Base-by-base conservation (phyloP, 2,329 filamentous ascomycete genomes). In the Pseudonectria foliicola region DNA sequence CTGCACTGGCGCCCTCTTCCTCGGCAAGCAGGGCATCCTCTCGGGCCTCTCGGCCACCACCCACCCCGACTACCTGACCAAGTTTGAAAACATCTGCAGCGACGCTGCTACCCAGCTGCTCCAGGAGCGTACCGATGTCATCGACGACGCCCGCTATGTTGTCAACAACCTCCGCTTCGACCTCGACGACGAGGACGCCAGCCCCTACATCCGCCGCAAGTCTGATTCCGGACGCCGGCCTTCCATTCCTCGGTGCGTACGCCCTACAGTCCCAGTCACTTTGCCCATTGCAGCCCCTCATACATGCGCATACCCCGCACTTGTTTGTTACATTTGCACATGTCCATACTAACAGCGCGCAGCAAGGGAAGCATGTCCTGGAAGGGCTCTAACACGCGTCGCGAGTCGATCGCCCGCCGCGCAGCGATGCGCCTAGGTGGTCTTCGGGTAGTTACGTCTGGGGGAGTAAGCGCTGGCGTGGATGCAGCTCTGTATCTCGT, bases 121-220 rank as follows among this genome's bases (percentile, higher is more conserved):
- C 47, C 74, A 77, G 37, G 82, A 88, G 66, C 80, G 84, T 55
- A 87, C 84, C 51, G 85, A 92, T 54, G 82, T 92, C 44, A 74
- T 90, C 54, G 85, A 92, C 55, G 81, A 85, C 45, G 72, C 73
- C 54, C 75, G 85, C 54, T 93, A 92, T 57, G 85, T 93, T 13
- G 86, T 93, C 59, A 93, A 93, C 71, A 92, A 93, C 64, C 80
- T 88, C 40, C 82, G 86, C 49, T 93, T 90, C 60, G 85, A 92
- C 51, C 69, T 92, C 48, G 82, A 82, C 41, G 78, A 89, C 54
- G 77, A 84, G 54, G 83, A 89, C 43, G 81, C 88, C 61, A 90
- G 86, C 62, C 84, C 84, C 23, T 90, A 90, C 63, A 80, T 92
- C 58, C 74, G 84, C 52, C 79, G 75, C 67, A 85, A 82, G 71